phyloP scores from a whole-genome alignment of 1,284 basidiomycete species.

The Ustilago bromivora region DNA sequence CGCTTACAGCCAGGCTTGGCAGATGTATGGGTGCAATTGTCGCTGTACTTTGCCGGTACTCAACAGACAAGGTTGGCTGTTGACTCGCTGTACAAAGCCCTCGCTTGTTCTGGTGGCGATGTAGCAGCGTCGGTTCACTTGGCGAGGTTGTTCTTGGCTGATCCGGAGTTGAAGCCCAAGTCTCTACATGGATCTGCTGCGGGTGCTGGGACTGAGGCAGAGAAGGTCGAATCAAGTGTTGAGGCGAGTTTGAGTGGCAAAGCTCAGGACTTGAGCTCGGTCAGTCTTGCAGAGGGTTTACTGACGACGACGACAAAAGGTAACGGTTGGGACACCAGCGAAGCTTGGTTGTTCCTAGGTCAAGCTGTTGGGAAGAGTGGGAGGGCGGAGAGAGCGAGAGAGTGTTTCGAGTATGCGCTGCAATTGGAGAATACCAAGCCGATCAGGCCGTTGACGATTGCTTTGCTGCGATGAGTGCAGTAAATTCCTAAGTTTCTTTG shows the following conservation, averaged over 20 bases:
- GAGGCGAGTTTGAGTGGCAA: slow-evolving; percentile 46
- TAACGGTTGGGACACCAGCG: slow-evolving; percentile 60
- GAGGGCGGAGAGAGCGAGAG: slow-evolving; percentile 44
- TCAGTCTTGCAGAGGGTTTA: slow-evolving; percentile 64
- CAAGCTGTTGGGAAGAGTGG: slow-evolving; percentile 52
- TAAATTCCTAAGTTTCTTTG: neutral
- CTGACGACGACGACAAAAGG: slow-evolving; percentile 57
- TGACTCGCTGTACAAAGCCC: slow-evolving; percentile 67
- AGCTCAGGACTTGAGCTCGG: slow-evolving; percentile 53
- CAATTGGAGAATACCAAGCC: slow-evolving; percentile 59
- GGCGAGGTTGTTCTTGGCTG: slow-evolving; percentile 60
- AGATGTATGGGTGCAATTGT: slow-evolving; percentile 87
- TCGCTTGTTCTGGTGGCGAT: slow-evolving; percentile 59
- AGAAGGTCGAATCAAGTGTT: slow-evolving; percentile 31
- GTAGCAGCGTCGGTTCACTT: slow-evolving; percentile 65
- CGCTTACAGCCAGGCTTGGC: slow-evolving; percentile 85
- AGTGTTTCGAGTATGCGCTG: slow-evolving; percentile 63
- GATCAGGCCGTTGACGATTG: slow-evolving; percentile 34
- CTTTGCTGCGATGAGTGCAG: slow-evolving; percentile 28
- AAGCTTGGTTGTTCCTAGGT: slow-evolving; percentile 66
- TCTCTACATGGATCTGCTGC: slow-evolving; percentile 4
- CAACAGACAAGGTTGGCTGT: slow-evolving; percentile 50
- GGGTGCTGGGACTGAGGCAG: slow-evolving; percentile 2
- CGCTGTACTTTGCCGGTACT: slow-evolving; percentile 52
- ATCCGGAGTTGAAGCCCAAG: slow-evolving; percentile 48